Percentiles rank a stretch among this genome's conserved stretches.
phyloP scores from a whole-genome alignment of 2,329 filamentous ascomycete species.

The Nigrospora oryzae region DNA sequence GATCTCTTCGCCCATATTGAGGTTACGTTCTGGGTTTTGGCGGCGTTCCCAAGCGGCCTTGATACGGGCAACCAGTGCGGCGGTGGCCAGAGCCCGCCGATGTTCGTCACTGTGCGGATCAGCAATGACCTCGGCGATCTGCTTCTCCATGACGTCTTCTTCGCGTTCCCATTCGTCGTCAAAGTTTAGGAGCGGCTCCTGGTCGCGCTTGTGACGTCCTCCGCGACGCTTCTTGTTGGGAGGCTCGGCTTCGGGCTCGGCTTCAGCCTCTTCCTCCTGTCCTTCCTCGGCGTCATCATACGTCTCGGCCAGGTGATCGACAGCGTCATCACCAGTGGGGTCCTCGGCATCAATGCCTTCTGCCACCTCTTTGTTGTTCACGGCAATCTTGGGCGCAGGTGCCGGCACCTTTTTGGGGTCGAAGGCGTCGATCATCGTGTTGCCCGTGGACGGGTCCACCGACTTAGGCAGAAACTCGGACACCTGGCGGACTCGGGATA shows the following conservation, averaged over 20 bases:
- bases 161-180: constrained; percentile 55
- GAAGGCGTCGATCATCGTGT: constrained; percentile 17
- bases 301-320: constrained; percentile 29
- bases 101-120: constrained; percentile 47
- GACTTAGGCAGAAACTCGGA: constrained; percentile 19
- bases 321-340: constrained; percentile 28
- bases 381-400: constrained; percentile 7
- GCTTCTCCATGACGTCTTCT: constrained; percentile 57
- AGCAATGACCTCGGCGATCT: constrained; percentile 63
- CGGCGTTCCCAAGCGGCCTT: constrained; percentile 43
- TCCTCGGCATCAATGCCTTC: constrained; percentile 19
- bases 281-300: constrained; percentile 31
- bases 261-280: constrained; percentile 14
- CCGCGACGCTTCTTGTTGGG: constrained; percentile 7
- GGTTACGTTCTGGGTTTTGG: constrained; percentile 35
- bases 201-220: constrained; percentile 18
- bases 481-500: constrained; percentile 18
- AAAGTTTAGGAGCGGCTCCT: constrained; percentile 39
- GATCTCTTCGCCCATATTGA: constrained; percentile 57
- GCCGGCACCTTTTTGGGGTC: constrained; percentile 17
- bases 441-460: constrained; percentile 16
- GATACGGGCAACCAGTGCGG: constrained; percentile 45
- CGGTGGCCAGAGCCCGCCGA: constrained; percentile 48
- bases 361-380: constrained; percentile 11
- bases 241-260: not conserved